A percentile compares a stretch with the other conserved stretches of the same genome.
These are phyloP conservation scores for Lasiodiplodia gonubiensis DNA, from an alignment of 2,329 filamentous ascomycete genomes.

Conservation along the genomic window DNA sequence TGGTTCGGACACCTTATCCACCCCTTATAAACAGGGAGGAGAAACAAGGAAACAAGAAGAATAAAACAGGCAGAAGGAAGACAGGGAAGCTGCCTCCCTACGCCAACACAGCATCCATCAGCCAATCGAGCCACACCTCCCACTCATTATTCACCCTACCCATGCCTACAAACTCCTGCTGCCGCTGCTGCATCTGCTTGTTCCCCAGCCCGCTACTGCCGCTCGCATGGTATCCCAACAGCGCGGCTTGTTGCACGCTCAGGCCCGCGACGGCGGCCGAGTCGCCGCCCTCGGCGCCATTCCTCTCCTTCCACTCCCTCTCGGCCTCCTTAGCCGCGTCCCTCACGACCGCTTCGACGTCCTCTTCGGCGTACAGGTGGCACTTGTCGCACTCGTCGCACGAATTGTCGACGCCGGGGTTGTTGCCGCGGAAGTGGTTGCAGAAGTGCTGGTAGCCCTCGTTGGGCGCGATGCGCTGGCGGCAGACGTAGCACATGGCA, in stretches of 20 bases:
- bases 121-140: conserved; percentile 23
- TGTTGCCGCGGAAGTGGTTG: conserved; percentile 81
- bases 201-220: neutral
- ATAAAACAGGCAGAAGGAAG: neutral
- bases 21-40: neutral
- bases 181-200: neutral
- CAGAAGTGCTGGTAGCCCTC: conserved; percentile 95
- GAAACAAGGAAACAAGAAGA: neutral
- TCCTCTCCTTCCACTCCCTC: conserved; percentile 52
- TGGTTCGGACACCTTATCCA: neutral
- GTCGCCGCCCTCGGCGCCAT: conserved; percentile 34
- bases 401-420: conserved; percentile 66
- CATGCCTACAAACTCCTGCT: conserved; percentile 17
- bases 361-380: conserved; percentile 56
- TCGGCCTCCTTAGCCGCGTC: conserved; percentile 50
- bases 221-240: neutral
- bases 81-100: neutral
- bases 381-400: conserved; percentile 77
- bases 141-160: neutral
- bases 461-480: conserved; percentile 59
- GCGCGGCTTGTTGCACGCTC: conserved; percentile 11
- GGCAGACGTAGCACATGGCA: conserved; percentile 97
- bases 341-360: conserved; percentile 51
- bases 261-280: conserved; percentile 28
- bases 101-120: conserved; percentile 7